phyloP scores from a whole-genome alignment of 176 grass and related monocot species.

The Stipa capillata region DNA sequence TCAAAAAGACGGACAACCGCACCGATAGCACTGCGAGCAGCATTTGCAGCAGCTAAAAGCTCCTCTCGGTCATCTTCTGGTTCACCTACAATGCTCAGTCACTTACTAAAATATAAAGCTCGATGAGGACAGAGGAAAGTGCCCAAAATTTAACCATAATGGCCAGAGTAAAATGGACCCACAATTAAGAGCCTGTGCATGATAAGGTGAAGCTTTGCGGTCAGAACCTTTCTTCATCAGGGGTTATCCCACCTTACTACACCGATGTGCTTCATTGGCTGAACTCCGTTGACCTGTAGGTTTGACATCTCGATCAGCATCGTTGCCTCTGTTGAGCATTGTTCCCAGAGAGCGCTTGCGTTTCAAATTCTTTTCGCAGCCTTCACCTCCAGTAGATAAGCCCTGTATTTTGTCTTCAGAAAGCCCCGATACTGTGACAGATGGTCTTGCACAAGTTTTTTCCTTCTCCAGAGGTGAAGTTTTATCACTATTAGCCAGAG shows the following conservation, averaged over 20 bases:
- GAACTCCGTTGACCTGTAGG: constrained; percentile 27
- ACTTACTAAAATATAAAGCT: constrained; percentile 8
- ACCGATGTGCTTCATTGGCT: constrained; percentile 29
- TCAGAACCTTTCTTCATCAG: constrained; percentile 61
- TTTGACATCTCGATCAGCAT: constrained; percentile 52
- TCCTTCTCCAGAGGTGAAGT: constrained; percentile 52
- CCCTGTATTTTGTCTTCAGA: constrained; percentile 58
- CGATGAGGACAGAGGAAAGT: background rate
- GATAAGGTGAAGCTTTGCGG: constrained; percentile 45
- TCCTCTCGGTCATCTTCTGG: constrained; percentile 76
- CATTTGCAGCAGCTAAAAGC: too few species aligned
- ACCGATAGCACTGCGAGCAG: constrained; percentile 65
- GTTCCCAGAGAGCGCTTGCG: constrained; percentile 67
- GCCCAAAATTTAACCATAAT: background rate
- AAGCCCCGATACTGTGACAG: constrained; percentile 20
- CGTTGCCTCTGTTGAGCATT: constrained; percentile 55
- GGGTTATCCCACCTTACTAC: constrained; percentile 60
- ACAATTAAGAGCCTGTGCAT: constrained; percentile 34
- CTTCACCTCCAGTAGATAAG: too few species aligned
- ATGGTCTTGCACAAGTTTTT: constrained; percentile 38
- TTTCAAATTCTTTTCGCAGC: too few species aligned
- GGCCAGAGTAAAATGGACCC: background rate
- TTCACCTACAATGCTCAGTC: constrained; percentile 47
- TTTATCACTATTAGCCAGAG: constrained; percentile 44
- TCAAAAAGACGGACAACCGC: constrained; percentile 15